Evolutionary conservation across 2,329 filamentous ascomycete genomes (phyloP).

Genomic region (Ophiobolus disseminans): DNA sequence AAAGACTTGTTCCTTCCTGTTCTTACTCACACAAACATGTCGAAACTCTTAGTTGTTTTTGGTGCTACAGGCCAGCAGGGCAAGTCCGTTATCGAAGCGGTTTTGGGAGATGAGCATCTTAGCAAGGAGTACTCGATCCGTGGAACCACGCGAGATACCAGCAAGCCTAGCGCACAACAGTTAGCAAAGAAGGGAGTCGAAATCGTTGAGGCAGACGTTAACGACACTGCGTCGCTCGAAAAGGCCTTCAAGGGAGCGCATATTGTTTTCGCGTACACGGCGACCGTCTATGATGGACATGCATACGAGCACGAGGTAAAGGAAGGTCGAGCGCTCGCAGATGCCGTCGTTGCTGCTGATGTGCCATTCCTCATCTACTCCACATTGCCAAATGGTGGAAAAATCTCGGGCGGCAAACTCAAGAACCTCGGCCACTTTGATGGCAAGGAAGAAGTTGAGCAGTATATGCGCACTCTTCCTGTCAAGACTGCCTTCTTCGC

Average conservation of each 20-base stretch:
- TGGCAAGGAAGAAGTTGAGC: constrained; percentile 45
- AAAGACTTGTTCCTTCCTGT: too few relatives aligned
- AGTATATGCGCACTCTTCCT: constrained; percentile 45
- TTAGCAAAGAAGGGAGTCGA: constrained; percentile 43
- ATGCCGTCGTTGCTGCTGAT: constrained; percentile 46
- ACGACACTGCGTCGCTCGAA: constrained; percentile 48
- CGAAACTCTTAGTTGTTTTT: constrained; percentile 47
- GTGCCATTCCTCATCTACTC: constrained; percentile 53
- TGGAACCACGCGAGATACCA: constrained; percentile 56
- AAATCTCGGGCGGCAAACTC: constrained; percentile 46
- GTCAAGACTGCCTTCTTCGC: constrained; percentile 23
- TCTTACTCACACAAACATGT: too few relatives aligned
- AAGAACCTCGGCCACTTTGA: constrained; percentile 51
- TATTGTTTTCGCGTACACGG: constrained; percentile 58
- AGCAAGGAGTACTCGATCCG: constrained; percentile 57
- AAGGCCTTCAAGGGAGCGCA: constrained; percentile 53
- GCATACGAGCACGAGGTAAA: constrained; percentile 16
- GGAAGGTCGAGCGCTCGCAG: constrained; percentile 46
- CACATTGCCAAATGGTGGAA: constrained; percentile 42
- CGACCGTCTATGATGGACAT: constrained; percentile 27
- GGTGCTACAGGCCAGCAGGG: constrained; percentile 62
- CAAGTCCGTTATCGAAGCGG: constrained; percentile 53
- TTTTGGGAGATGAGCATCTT: constrained; percentile 54
- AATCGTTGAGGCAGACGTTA: constrained; percentile 52
- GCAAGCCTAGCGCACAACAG: constrained; percentile 41